Conservation (phyloP, 225 moss, liverwort and hornwort species). For the Anthoceros angustus region DNA sequence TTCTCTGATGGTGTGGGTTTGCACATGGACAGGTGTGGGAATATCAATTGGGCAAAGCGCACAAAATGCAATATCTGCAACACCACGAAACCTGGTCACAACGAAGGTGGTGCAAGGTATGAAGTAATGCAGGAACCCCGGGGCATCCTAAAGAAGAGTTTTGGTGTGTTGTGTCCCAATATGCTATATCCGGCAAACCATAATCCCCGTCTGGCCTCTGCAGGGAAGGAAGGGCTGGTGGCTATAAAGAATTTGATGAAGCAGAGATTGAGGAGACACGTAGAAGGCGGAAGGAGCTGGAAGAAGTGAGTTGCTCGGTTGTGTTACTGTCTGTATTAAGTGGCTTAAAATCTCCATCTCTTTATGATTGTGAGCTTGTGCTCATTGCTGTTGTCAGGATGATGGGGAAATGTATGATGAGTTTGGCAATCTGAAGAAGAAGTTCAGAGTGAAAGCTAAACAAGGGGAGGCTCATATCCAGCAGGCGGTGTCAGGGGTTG, state of each 20-base stretch:
- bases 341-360: background rate
- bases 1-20: too few relatives aligned
- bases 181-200: too few relatives aligned
- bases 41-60: slow-evolving; percentile 87
- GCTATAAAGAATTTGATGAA: slow-evolving; percentile 83
- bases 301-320: slow-evolving; percentile 31
- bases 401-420: slow-evolving; percentile 93
- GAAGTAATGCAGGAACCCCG: background rate
- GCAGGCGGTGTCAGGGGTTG: slow-evolving; percentile 26
- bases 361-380: background rate
- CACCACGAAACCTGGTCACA: slow-evolving; percentile 62
- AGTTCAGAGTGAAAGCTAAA: slow-evolving; percentile 72
- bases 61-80: slow-evolving; percentile 84
- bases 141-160: background rate
- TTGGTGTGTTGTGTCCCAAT: too few relatives aligned
- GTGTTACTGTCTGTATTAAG: background rate
- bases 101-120: slow-evolving; percentile 80
- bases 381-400: slow-evolving; percentile 27
- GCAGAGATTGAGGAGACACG: slow-evolving; percentile 76
- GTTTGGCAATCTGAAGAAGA: slow-evolving; percentile 78
- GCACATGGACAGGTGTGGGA: slow-evolving; percentile 47
- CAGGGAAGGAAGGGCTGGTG: slow-evolving; percentile 85
- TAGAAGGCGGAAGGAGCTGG: slow-evolving; percentile 58
- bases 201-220: too few relatives aligned
- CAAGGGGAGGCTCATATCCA: slow-evolving; percentile 27